phyloP scores from a whole-genome alignment of 345 rosid genomes.

The Populus deltoides region DNA sequence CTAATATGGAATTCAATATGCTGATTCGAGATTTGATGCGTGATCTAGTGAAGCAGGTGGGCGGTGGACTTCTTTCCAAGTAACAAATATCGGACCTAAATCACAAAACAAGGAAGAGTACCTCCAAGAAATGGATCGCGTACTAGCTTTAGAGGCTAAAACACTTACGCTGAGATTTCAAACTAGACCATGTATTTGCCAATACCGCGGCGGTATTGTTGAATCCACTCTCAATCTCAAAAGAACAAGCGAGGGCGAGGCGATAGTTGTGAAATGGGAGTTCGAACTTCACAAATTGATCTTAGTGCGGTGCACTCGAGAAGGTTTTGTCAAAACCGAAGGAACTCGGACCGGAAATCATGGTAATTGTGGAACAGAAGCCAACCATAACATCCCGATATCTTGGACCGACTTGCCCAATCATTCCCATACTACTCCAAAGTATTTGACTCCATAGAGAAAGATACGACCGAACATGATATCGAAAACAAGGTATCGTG shows the following conservation, averaged over 20 bases:
- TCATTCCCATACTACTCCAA: constrained; percentile 80
- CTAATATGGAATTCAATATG: too few species aligned
- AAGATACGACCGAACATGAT: constrained; percentile 38
- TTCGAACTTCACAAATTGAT: constrained; percentile 71
- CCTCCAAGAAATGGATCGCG: too few species aligned
- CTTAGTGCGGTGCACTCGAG: constrained; percentile 34
- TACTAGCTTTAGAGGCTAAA: too few species aligned
- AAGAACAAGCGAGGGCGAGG: constrained; percentile 49
- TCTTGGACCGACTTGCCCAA: constrained; percentile 71
- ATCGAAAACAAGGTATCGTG: constrained; percentile 43
- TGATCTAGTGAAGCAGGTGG: too few species aligned
- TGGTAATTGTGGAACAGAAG: constrained; percentile 86
- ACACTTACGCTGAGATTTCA: background rate
- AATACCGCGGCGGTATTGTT: constrained; percentile 52
- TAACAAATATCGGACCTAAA: too few species aligned
- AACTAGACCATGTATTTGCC: constrained; percentile 50
- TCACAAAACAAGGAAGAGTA: too few species aligned
- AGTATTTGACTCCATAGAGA: constrained; percentile 82
- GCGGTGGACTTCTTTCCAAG: too few species aligned
- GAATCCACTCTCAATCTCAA: constrained; percentile 74
- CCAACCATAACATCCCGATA: constrained; percentile 64
- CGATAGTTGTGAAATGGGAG: constrained; percentile 74
- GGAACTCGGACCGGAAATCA: constrained; percentile 56
- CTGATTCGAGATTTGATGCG: too few species aligned
- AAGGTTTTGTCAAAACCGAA: constrained; percentile 56